Evolutionary conservation across 331 rosid genomes (phyloP), one percentile per base, ranked within the genome.

Genomic region (Dryas integrifolia): DNA sequence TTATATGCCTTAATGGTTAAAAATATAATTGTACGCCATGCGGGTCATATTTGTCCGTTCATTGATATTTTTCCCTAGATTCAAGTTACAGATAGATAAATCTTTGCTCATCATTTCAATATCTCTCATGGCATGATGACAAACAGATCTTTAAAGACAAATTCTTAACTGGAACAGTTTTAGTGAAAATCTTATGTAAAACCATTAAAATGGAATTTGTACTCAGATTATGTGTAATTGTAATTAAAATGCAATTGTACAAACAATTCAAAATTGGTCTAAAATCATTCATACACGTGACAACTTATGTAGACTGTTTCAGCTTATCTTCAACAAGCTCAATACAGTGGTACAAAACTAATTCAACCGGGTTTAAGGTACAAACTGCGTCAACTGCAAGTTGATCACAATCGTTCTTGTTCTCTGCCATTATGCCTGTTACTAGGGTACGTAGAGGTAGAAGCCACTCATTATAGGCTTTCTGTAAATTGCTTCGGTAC

Each of bases 311-410:
- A 59, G 81, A 65, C 77, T 80, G 84, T 72, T 77, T 72, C 59
- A 92, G 75, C 82, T 87, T 81, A 72, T 88, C 92, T 84, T 95
- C 97, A 18, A 87, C 85, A 45, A 95, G 96, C 84, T 92, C 93
- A 63, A 90, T 87, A 79, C 98, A 89, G 5, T 91, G 91, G 76
- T 89, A 92, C 72, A 92, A 65, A 75, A 88, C 97, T 14, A 95
- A 76, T 72, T 95, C 96, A 8, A 95, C 61, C 14, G 99, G 99
- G 81, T 92, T 92, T 14, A 95, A 41, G 51, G 81, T 73, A 79
- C 96, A 91, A n/a, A 72, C 55, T 15, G 80, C 70, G 77, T 88
- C 96, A 61, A 77, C 59, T 2, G 88, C 68, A 70, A 85, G 68
- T 47, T 85, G 80, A 74, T 82, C 93, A 58, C 58, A 69, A 67